A percentile compares a stretch with the other conserved stretches of the same genome.
phyloP scores from a whole-genome alignment of 306 rosid genomes.

The Pyrus pyrifolia region DNA sequence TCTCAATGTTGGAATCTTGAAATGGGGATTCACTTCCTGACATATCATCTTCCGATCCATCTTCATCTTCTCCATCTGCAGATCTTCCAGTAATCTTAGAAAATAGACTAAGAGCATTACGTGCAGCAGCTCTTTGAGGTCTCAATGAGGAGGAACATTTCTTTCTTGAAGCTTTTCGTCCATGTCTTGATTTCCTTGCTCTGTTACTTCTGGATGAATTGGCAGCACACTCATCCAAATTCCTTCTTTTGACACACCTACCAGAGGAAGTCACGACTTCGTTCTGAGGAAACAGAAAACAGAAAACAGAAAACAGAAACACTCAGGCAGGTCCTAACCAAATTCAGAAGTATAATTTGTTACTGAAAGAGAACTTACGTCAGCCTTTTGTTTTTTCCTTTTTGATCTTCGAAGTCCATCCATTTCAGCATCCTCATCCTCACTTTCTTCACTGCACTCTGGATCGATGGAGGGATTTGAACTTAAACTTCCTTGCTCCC shows the following conservation, averaged over 20 bases:
- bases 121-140: constrained; percentile 96
- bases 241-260: constrained; percentile 88
- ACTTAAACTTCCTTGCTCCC: constrained; percentile 69
- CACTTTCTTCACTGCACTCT: constrained; percentile 73
- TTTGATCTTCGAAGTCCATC: constrained; percentile 70
- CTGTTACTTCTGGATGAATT: constrained; percentile 37
- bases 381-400: constrained; percentile 71
- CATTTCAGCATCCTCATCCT: constrained; percentile 44
- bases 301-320: constrained; percentile 11
- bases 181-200: constrained; percentile 51
- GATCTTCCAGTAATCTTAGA: constrained; percentile 75
- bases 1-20: constrained; percentile 60
- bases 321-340: constrained; percentile 14
- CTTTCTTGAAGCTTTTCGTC: constrained; percentile 49
- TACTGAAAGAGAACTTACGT: constrained; percentile 50
- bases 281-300: constrained; percentile 41
- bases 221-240: constrained; percentile 74
- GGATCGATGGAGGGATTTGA: constrained; percentile 62
- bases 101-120: constrained; percentile 75
- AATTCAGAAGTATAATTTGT: not conserved
- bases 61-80: constrained; percentile 76
- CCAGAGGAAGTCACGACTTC: constrained; percentile 93
- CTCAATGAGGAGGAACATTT: constrained; percentile 64
- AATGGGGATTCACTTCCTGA: constrained; percentile 77
- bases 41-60: constrained; percentile 51